Evolutionary conservation across 2,329 filamentous ascomycete genomes (phyloP), one percentile per base, ranked within the genome.

Genomic region (Coniosporium tulheliwenetii): DNA sequence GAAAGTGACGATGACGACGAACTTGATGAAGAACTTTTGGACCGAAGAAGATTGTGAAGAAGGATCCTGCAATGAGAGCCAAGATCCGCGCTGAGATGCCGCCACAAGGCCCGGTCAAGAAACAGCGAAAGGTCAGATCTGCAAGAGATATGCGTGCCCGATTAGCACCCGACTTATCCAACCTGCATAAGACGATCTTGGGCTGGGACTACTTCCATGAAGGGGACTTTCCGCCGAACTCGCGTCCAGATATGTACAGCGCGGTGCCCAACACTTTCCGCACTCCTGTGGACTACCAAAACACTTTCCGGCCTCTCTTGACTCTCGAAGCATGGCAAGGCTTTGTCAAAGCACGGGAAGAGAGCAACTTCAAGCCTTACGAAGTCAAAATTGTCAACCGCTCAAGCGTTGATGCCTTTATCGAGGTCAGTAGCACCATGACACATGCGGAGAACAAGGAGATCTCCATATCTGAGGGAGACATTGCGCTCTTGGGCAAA

Each of bases 311-410:
- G 48, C 87, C 89, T 5, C 69, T 98, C 15, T 70, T 98, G 30
- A 77, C 91, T 29, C 80, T 93, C 19, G 91, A 98, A 65, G 89
- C 89, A 29, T 98, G 91, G 91, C 83, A 93, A 55, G 83, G 84
- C 4, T 91, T 98, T 56, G 79, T 93, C 39, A 87, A 85, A 39
- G 75, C 84, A 14, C 87, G 87, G 56, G 85, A 95, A 52, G 91
- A 98, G 59, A 76, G 79, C 38, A 82, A 74, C 14, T 77, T 78
- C 47, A 85, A 81, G 54, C 68, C 84, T 0, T 93, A 94, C 53
- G 85, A 86, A 44, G 77, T 96, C 59, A 93, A 87, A 54, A 75
- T 98, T 40, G 74, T 83, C 39, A 93, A 82, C 52, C 81, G 91
- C 45, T 79, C 91, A 53, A 91, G 79, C 37, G 86, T 98, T 9